Percentiles rank a stretch among this genome's conserved stretches.
phyloP scores from a whole-genome alignment of 2,329 filamentous ascomycete species.

The Acephala macrosclerotiorum region DNA sequence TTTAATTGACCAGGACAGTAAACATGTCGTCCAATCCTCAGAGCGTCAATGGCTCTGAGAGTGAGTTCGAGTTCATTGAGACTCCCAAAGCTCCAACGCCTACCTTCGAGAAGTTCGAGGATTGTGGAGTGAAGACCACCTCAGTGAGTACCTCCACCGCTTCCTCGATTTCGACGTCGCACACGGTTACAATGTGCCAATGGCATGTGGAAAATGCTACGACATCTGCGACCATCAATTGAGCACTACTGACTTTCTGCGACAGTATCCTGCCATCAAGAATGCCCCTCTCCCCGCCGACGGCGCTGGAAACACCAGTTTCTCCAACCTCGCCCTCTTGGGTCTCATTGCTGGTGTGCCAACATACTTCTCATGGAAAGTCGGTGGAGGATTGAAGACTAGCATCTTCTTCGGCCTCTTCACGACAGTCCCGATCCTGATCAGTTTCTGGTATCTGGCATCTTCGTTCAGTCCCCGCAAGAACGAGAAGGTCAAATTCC shows the following conservation, averaged over 20 bases:
- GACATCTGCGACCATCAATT: conserved; percentile 38
- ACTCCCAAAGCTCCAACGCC: conserved; percentile 59
- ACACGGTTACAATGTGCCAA: not conserved
- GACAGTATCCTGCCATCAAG: conserved; percentile 85
- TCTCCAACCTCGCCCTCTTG: conserved; percentile 83
- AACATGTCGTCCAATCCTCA: conserved; percentile 57
- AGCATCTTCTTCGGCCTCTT: conserved; percentile 86
- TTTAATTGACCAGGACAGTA: conserved; percentile 33
- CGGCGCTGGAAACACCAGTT: conserved; percentile 81
- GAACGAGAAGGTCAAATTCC: conserved; percentile 89
- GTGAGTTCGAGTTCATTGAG: conserved; percentile 70
- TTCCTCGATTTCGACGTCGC: not conserved
- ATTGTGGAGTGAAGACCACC: conserved; percentile 63
- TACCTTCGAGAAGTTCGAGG: conserved; percentile 58
- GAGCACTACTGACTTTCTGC: conserved; percentile 34
- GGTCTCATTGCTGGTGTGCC: conserved; percentile 75
- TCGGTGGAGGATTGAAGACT: conserved; percentile 87
- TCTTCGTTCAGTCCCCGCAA: conserved; percentile 86
- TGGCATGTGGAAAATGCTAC: not conserved
- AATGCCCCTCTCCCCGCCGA: conserved; percentile 95
- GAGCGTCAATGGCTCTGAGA: conserved; percentile 57
- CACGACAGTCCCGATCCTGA: conserved; percentile 79
- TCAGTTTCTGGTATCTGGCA: conserved; percentile 80
- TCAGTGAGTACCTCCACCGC: conserved; percentile 50
- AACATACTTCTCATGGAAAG: conserved; percentile 80